Evolutionary conservation across 1,139 yeast genomes (phyloP).

Genomic region (Yamadazyma blattariae): DNA sequence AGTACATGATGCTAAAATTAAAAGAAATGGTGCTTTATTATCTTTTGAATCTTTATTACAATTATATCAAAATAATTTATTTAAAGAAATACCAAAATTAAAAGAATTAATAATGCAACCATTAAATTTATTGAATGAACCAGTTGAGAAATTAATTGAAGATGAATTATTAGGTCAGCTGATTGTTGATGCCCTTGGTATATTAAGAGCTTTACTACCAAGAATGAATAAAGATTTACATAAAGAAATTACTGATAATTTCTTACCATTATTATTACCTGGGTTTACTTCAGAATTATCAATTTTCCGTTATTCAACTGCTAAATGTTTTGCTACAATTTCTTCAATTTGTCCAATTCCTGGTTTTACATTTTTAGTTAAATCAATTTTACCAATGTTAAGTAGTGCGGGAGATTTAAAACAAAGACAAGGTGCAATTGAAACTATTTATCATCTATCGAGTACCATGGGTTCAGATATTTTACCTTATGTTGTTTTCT

Average conservation of each 20-base stretch:
- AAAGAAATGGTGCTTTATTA: conserved; percentile 78
- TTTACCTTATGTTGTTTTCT: conserved; percentile 89
- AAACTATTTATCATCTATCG: conserved; percentile 82
- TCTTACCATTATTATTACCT: conserved; percentile 50
- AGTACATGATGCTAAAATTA: conserved; percentile 70
- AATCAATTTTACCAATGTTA: conserved; percentile 73
- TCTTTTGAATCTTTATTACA: conserved; percentile 59
- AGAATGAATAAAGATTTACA: conserved; percentile 51
- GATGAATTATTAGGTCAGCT: conserved; percentile 67
- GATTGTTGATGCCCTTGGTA: conserved; percentile 83
- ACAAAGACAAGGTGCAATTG: conserved; percentile 92
- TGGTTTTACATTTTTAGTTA: conserved; percentile 80
- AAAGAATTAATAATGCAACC: conserved; percentile 68
- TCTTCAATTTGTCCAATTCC: conserved; percentile 71
- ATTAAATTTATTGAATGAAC: conserved; percentile 28
- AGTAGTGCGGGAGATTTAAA: conserved; percentile 73
- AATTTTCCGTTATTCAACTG: conserved; percentile 85
- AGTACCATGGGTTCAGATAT: conserved; percentile 84
- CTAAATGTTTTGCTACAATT: conserved; percentile 83
- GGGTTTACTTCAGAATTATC: conserved; percentile 71
- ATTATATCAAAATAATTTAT: conserved; percentile 52
- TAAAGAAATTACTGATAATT: conserved; percentile 43
- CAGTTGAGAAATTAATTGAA: conserved; percentile 34
- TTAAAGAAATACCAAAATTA: conserved; percentile 66
- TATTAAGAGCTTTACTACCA: conserved; percentile 72